These are phyloP conservation scores for Bruguiera gymnorhiza DNA, from an alignment of 345 rosid species.

Conservation along the genomic window DNA sequence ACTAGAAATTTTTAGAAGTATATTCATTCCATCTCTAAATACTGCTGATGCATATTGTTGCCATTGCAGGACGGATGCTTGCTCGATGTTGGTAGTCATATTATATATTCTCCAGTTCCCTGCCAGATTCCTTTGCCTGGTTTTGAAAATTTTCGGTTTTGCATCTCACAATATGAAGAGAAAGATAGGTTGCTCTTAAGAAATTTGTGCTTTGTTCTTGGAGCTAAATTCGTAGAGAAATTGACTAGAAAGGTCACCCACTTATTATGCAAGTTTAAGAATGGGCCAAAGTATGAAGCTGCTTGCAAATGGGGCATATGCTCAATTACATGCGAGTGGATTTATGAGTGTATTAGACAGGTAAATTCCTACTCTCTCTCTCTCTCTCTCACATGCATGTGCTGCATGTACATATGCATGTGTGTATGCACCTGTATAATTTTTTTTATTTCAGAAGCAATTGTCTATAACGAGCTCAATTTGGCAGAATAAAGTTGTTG, in stretches of 20 bases:
- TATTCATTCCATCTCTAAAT: constrained; percentile 10
- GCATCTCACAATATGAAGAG: constrained; percentile 76
- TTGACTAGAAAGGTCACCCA: constrained; percentile 79
- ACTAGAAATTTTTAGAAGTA: constrained; percentile 5
- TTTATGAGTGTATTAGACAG: constrained; percentile 83
- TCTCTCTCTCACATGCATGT: not conserved
- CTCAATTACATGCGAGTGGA: constrained; percentile 71
- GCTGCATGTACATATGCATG: not conserved
- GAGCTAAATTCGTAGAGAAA: constrained; percentile 61
- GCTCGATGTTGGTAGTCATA: constrained; percentile 72
- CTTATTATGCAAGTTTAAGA: constrained; percentile 68
- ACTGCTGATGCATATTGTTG: constrained; percentile 23
- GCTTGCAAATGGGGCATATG: constrained; percentile 73
- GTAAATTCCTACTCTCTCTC: constrained; percentile 35
- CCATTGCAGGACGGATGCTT: constrained; percentile 71
- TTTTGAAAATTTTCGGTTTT: constrained; percentile 67
- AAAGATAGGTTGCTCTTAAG: constrained; percentile 67
- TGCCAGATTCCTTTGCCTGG: constrained; percentile 85
- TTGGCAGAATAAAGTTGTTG: constrained; percentile 66
- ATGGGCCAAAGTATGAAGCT: constrained; percentile 73
- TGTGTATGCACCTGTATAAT: not conserved
- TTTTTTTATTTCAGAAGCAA: not conserved
- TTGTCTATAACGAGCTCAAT: not conserved
- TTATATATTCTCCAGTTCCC: constrained; percentile 87
- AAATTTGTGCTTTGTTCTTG: constrained; percentile 81